Base-by-base conservation (phyloP, 768 basidiomycete genomes). In the Boletus bicolor region DNA sequence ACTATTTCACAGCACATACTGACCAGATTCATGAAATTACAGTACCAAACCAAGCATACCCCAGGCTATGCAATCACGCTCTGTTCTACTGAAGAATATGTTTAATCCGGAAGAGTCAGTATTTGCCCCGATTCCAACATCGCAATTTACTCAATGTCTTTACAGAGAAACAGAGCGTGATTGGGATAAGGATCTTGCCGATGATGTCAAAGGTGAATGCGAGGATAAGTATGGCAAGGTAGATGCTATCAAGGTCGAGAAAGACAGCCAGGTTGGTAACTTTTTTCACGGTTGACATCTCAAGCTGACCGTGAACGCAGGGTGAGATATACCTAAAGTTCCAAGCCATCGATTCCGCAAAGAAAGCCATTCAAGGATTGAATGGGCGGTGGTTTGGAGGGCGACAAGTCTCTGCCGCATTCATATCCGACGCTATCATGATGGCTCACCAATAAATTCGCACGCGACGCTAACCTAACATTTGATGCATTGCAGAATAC, bases 311-410 rank as follows among this genome's bases (percentile, higher is more conserved):
- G 44, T 43, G 61, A 30, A 49, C 24, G 24, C 65, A 98, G 93
- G 96, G 97, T 66, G 94, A 99, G 74, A 97, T 99, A 47, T 98
- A 97, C 72, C 80, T 98, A 70, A 93, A 96, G 74, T 98, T 98
- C 66, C 82, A 83, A 55, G 71, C 79, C 26, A 75, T 93, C 56
- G 91, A 92, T 2, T 77, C 83, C 11, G 92, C 97, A 34, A 87
- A 86, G 68, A 82, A 86, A 55, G 91, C 95, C 38, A 76, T 97
- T 44, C 84, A 91, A 72, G 91, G 93, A 64, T 82, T 99, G 52
- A 94, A 97, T 63, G 93, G 94, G 50, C 89, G 97, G 57, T 98
- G 93, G 91, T 99, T 99, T 68, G 93, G 93, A 57, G 94, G 94
- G 57, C 87, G 87, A 73, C 87, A 90, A 73, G 83, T 97, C 55